Percentiles rank a stretch among this genome's conserved stretches.
phyloP scores from a whole-genome alignment of 208 protist species.

The Pavlovales sp. region DNA sequence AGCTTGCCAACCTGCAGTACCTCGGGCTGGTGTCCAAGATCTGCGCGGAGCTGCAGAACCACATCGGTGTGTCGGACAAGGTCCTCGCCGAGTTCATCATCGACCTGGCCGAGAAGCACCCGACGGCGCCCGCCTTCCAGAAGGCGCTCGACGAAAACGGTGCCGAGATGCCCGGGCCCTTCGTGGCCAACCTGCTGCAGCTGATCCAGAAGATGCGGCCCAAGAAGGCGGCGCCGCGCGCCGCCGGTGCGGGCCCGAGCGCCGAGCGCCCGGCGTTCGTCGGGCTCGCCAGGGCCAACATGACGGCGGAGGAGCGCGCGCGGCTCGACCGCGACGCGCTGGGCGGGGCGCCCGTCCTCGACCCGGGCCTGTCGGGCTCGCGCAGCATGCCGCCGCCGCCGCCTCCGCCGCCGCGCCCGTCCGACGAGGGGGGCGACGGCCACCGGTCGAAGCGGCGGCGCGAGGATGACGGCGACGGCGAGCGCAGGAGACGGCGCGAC shows the following conservation, averaged over 20 bases:
- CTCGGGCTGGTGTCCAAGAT: conserved; percentile 69
- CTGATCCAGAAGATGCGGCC: conserved; percentile 67
- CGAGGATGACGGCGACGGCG: neutral
- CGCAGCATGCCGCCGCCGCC: neutral
- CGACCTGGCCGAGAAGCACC: conserved; percentile 60
- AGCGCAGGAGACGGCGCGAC: neutral
- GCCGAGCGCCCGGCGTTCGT: conserved; percentile 39
- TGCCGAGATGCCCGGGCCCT: conserved; percentile 63
- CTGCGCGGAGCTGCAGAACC: conserved; percentile 76
- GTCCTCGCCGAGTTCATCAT: conserved; percentile 76
- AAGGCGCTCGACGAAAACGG: conserved; percentile 63
- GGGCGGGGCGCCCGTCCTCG: neutral
- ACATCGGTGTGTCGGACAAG: conserved; percentile 72
- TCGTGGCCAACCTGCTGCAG: conserved; percentile 58
- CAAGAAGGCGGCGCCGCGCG: conserved; percentile 40
- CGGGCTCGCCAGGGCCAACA: conserved; percentile 57
- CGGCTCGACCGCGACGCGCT: conserved; percentile 19
- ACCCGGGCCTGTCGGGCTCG: neutral
- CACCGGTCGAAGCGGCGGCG: neutral
- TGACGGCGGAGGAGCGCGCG: neutral
- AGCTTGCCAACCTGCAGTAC: conserved; percentile 41
- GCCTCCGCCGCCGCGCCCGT: neutral
- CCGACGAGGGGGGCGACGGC: neutral
- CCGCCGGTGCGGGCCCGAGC: neutral
- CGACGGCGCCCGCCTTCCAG: conserved; percentile 55